Base-by-base conservation (phyloP, 257 asterid genomes). In the Ehretia macrophylla region DNA sequence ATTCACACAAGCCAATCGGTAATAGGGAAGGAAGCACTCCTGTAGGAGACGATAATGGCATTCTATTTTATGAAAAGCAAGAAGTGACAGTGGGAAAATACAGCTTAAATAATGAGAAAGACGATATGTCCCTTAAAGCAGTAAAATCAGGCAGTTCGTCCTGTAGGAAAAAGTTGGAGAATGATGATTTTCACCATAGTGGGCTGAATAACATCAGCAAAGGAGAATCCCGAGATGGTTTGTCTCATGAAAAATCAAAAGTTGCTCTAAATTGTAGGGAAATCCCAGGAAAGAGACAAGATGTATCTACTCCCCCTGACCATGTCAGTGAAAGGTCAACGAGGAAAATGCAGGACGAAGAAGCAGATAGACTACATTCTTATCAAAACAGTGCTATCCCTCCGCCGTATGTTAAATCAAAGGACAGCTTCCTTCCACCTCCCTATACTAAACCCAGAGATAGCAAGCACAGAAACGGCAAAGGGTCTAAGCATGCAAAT, bases 371-470 rank as follows among this genome's bases (percentile, higher is more conserved):
- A 63, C 66, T 65, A 62, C 83, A 68, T 68, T 58, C 79, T 64
- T 54, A 60, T 72, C 66, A 70, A 5, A 71, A 48, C 27, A 66
- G 63, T 64, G 71, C 71, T 56, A 78, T 75, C 40, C 96, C 93
- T 47, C 95, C 99, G 48, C 97, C 98, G 51, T 92, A 88, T 65
- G 67, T 77, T 55, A 88, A 73, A 72, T 64, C 86, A 12, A 83
- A 77, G 46, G 77, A 75, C 68, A 77, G 57, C 38, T 35, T 53
- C 17, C 11, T 69, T 59, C 91, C 92, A 59, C 86, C 86, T 66
- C 91, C 96, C 18, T 88, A 81, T 77, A 76, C 65, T 18, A 86
- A 73, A 81, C 68, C 76, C n/a, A 77, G 74, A 58, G 88, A 80
- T 56, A 79, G 72, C 64, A 74, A 77, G 63, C 71, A 68, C 65